phyloP scores from a whole-genome alignment of 176 grass and related monocot genomes.

The Juncus effusus region DNA sequence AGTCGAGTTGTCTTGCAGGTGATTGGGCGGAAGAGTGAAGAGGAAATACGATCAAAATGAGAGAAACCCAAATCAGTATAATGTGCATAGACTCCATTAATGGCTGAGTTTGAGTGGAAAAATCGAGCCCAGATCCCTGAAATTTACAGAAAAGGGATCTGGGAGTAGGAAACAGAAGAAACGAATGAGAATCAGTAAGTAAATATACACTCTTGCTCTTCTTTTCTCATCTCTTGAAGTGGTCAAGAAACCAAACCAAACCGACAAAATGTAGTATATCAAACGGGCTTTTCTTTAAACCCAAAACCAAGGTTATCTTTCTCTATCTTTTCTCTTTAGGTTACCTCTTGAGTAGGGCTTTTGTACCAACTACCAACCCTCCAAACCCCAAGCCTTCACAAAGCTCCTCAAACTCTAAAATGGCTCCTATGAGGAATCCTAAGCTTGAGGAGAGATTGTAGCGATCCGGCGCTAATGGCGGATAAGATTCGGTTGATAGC shows the following conservation, averaged over 20 bases:
- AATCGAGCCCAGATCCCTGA: constrained; percentile 25
- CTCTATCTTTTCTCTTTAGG: neutral
- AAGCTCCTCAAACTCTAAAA: constrained; percentile 20
- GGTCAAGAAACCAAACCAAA: neutral
- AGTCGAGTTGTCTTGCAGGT: constrained; percentile 45
- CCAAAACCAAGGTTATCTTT: constrained; percentile 7
- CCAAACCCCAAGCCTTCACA: constrained; percentile 14
- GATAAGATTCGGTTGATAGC: constrained; percentile 22
- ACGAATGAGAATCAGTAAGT: neutral
- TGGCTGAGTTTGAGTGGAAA: constrained; percentile 4
- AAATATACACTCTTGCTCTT: neutral
- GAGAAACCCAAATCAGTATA: constrained; percentile 23
- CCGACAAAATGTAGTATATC: constrained; percentile 8
- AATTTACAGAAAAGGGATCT: constrained; percentile 26
- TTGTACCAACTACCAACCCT: neutral
- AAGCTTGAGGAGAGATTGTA: constrained; percentile 7
- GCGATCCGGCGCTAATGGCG: constrained; percentile 1
- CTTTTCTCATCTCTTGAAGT: constrained; percentile 16
- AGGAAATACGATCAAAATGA: constrained; percentile 26
- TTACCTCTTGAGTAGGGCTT: constrained; percentile 18
- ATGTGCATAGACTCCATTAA: constrained; percentile 29
- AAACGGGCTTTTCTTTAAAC: constrained; percentile 17
- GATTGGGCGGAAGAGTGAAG: constrained; percentile 31
- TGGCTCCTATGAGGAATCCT: constrained; percentile 1
- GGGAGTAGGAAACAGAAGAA: constrained; percentile 16